Evolutionary conservation across 2,329 filamentous ascomycete species (phyloP), one percentile per base, ranked within the genome.

Genomic region (Lasiodiplodia citricola): DNA sequence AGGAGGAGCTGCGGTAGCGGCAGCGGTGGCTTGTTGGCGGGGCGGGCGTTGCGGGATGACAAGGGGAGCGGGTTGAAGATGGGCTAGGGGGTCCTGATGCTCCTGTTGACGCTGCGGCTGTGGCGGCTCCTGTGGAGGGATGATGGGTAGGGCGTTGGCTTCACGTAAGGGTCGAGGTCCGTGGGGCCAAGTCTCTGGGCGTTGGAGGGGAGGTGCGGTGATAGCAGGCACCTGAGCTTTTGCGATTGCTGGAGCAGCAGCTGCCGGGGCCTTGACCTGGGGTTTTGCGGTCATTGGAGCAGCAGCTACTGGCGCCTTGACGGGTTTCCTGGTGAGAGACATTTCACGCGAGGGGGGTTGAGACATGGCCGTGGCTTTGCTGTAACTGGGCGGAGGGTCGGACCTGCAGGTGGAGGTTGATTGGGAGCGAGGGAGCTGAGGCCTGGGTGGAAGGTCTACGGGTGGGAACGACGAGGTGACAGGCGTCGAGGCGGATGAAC

Each of bases 401-500:
- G 62, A 65, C 18, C 50, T 14, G 44, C 11, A 21, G 63, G 63
- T 44, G 2, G 63, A 44, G 25, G 28, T 37, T 18, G 66, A 68
- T 6, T 68, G 60, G 21, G 66, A 56, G 51, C 66, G 52, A 50
- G 58, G 64, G 8, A 50, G 60, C 37, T 31, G 38, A 25, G 66
- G 51, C 47, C 57, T 64, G 10, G 60, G 10, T 10, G 44, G 44
- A 16, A 21, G 28, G 18, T 64, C 63, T 8, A 68, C 21, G 14
- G 67, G 58, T n/a, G 69, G 65, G 6, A 70, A 38, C 16, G 54
- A 38, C 14, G 66, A 51, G 18, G 35, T 64, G 18, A 28, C 16
- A 5, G 58, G 54, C 1, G 58, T 67, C 21, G 68, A 56, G 13
- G 60, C 65, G n/a, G 54, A 60, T 1, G 69, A 69, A n/a, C 52